Base-by-base conservation (phyloP, 345 rosid species). In the Populus nigra region DNA sequence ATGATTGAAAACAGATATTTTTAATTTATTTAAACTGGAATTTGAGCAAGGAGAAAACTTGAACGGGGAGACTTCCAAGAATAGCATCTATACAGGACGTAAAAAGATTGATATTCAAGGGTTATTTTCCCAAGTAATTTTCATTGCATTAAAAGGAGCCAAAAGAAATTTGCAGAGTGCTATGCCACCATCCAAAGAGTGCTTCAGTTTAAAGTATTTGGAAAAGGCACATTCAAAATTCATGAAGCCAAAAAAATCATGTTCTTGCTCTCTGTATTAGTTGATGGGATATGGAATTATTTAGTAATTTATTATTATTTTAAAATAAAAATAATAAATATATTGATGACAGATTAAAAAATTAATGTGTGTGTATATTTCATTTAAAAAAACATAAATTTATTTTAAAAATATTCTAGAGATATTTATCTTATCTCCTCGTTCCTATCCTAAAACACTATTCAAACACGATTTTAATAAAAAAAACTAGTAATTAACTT, bases 81-180 rank as follows among this genome's bases (percentile, higher is more conserved):
- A 71, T 20, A 74, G 70, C 63, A 83, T 76, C 74, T 22, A 73
- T 20, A 68, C 49, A 50, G 29, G 41, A 65, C 17, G 22, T n/a
- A 65, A 81, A 38, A 79, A 78, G 78, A 45, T 25, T 20, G 66
- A 65, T 27, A 27, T 68, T 68, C 53, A 79, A 79, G 77, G 73
- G 72, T 25, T 27, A 49, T 70, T 84, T 63, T 25, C 82, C 79
- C 77, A 67, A 81, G 65, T n/a, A 27, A 27, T 27, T 59, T 75
- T 70, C 77, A 50, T 69, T 71, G 73, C 73, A 74, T 74, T 76
- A 67, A 81, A 81, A 78, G 82, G 33, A 78, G 75, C 80, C 70
- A 72, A 77, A 84, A 78, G 77, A 61, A 45, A 27, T 38, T 63
- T 72, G 8, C 76, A 73, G 66, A 25, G 57, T 31, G 41, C 22